Conservation (phyloP, 495 filamentous ascomycete species). For the Penicillium verhagenii region DNA sequence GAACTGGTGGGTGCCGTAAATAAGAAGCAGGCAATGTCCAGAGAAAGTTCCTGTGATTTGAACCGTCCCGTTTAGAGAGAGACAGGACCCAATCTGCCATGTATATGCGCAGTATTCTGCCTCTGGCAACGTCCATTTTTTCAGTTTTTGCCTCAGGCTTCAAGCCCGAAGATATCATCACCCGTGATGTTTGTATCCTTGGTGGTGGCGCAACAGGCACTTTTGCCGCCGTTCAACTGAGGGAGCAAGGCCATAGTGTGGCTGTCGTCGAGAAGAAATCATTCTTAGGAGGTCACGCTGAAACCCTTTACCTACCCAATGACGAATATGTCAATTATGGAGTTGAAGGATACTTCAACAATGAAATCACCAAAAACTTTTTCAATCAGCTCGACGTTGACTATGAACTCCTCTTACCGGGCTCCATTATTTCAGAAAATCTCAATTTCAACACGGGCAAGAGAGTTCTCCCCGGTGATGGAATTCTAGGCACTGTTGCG, state of each 20-base stretch:
- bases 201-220: constrained; percentile 50
- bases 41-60: no score
- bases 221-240: constrained; percentile 46
- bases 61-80: no score
- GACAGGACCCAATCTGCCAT: no score
- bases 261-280: constrained; percentile 43
- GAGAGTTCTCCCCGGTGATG: constrained; percentile 1
- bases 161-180: constrained; percentile 2
- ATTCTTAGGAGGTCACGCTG: constrained; percentile 42
- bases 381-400: constrained; percentile 29
- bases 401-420: constrained; percentile 4
- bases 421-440: neutral
- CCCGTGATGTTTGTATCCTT: constrained; percentile 43
- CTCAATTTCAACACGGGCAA: constrained; percentile 14
- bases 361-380: constrained; percentile 31
- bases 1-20: no score
- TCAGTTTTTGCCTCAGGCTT: no score
- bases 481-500: neutral
- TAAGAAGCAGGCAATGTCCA: no score
- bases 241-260: constrained; percentile 39
- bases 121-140: no score
- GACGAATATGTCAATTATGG: constrained; percentile 42
- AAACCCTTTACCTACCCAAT: constrained; percentile 39
- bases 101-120: no score
- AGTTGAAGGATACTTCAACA: constrained; percentile 38